Percentiles rank a stretch among this genome's conserved stretches.
These are phyloP conservation scores for Astrothelium subdiscretum DNA, from an alignment of 495 filamentous ascomycete genomes.

Conservation along the genomic window DNA sequence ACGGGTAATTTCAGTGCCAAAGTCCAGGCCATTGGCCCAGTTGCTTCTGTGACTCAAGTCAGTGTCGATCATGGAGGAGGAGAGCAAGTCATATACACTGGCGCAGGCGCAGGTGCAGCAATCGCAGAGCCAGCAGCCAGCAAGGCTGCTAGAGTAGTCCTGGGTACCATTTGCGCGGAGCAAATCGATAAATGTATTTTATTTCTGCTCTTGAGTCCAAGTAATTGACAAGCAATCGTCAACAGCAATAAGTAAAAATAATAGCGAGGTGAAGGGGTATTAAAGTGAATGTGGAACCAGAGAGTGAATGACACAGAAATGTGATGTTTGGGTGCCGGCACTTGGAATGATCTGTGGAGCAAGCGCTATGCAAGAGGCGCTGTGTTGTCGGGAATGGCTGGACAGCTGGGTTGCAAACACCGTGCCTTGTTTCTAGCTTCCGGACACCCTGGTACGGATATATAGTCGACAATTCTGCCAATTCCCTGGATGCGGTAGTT, in stretches of 20 bases:
- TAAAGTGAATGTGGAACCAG: neutral
- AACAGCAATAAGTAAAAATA: neutral
- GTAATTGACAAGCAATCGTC: neutral
- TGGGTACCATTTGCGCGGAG: neutral
- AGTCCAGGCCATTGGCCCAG: slow-evolving; percentile 14
- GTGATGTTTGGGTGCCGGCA: neutral
- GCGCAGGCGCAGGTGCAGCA: neutral
- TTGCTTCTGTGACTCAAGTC: slow-evolving; percentile 2
- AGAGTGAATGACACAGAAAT: neutral
- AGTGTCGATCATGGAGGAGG: neutral
- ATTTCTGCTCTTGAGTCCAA: neutral
- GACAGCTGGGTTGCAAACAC: neutral
- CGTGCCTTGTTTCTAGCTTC: neutral
- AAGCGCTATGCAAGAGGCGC: neutral
- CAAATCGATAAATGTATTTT: neutral
- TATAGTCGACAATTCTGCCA: neutral
- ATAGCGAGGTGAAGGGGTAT: neutral
- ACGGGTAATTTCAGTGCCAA: slow-evolving; percentile 26
- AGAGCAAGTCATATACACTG: neutral
- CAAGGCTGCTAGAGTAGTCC: neutral
- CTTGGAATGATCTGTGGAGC: neutral
- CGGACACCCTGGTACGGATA: neutral
- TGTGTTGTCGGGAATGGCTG: slow-evolving; percentile 1
- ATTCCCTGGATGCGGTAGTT: neutral
- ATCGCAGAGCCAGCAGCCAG: neutral